phyloP scores from a whole-genome alignment of 2,329 filamentous ascomycete genomes.

The Aspergillus sp. region DNA sequence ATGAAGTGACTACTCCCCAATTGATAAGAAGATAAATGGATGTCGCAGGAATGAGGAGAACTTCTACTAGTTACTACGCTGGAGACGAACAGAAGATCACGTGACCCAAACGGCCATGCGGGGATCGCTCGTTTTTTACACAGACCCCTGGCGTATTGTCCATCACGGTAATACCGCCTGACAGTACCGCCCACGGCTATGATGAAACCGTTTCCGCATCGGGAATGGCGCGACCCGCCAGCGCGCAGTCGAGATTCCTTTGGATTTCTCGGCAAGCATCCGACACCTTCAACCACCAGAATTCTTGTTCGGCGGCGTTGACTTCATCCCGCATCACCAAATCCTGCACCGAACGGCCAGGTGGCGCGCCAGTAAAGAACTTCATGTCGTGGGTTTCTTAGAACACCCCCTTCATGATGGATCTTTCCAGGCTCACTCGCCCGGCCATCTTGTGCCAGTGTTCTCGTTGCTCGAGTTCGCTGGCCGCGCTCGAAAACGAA shows the following conservation, averaged over 20 bases:
- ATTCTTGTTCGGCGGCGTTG: slow-evolving; percentile 9
- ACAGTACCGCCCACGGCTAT: not conserved
- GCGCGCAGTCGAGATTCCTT: slow-evolving; percentile 17
- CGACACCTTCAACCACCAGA: too few species aligned
- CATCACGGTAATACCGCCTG: too few species aligned
- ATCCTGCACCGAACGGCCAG: not conserved
- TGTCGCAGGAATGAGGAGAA: too few species aligned
- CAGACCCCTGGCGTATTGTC: too few species aligned
- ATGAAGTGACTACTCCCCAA: not conserved
- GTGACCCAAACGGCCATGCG: too few species aligned
- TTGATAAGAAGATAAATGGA: too few species aligned
- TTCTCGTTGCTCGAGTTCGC: slow-evolving; percentile 34
- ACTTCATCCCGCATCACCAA: not conserved
- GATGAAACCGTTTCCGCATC: slow-evolving; percentile 7
- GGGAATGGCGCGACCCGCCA: slow-evolving; percentile 12
- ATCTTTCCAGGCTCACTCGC: slow-evolving; percentile 29
- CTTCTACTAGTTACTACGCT: too few species aligned
- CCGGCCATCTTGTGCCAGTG: slow-evolving; percentile 36
- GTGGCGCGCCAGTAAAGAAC: slow-evolving; percentile 3
- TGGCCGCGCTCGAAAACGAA: slow-evolving; percentile 37
- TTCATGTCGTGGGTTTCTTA: slow-evolving; percentile 1
- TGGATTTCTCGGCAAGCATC: slow-evolving; percentile 12
- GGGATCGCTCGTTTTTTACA: too few species aligned
- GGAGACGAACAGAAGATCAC: too few species aligned
- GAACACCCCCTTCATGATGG: slow-evolving; percentile 18